These are phyloP conservation scores for Hypomyces perniciosus DNA, from an alignment of 2,329 filamentous ascomycete species.

Conservation along the genomic window DNA sequence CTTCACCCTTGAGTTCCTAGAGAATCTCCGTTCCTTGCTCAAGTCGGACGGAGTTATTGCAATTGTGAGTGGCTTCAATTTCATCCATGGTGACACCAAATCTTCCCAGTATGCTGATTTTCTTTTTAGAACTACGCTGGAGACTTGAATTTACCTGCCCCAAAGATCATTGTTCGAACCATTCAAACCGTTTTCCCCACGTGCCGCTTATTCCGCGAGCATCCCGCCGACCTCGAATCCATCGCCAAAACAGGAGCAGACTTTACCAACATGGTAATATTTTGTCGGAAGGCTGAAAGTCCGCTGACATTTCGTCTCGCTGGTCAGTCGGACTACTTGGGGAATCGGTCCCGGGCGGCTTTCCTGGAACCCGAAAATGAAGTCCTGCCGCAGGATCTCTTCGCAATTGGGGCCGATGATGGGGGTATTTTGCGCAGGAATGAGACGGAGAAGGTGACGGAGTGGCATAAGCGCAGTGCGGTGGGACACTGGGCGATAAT, in stretches of 20 bases:
- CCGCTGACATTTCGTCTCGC: slow-evolving; percentile 62
- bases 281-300: slow-evolving; percentile 64
- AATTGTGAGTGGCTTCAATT: slow-evolving; percentile 54
- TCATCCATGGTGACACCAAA: not conserved
- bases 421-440: slow-evolving; percentile 53
- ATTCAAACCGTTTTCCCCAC: slow-evolving; percentile 78
- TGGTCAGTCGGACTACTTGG: slow-evolving; percentile 59
- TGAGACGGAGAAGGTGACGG: slow-evolving; percentile 59
- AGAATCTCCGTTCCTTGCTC: slow-evolving; percentile 63
- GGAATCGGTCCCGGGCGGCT: slow-evolving; percentile 61
- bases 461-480: slow-evolving; percentile 70
- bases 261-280: slow-evolving; percentile 95
- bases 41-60: slow-evolving; percentile 77
- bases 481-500: slow-evolving; percentile 88
- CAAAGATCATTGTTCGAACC: slow-evolving; percentile 74
- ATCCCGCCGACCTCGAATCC: slow-evolving; percentile 43
- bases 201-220: slow-evolving; percentile 87
- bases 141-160: slow-evolving; percentile 70
- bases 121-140: slow-evolving; percentile 79
- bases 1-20: slow-evolving; percentile 81
- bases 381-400: slow-evolving; percentile 48
- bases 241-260: slow-evolving; percentile 50
- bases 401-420: slow-evolving; percentile 31
- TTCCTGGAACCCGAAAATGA: slow-evolving; percentile 71
- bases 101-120: slow-evolving; percentile 14